Evolutionary conservation across 129 eudicot genomes (phyloP).

Genomic region (Chrysanthemum lavandulifolium): DNA sequence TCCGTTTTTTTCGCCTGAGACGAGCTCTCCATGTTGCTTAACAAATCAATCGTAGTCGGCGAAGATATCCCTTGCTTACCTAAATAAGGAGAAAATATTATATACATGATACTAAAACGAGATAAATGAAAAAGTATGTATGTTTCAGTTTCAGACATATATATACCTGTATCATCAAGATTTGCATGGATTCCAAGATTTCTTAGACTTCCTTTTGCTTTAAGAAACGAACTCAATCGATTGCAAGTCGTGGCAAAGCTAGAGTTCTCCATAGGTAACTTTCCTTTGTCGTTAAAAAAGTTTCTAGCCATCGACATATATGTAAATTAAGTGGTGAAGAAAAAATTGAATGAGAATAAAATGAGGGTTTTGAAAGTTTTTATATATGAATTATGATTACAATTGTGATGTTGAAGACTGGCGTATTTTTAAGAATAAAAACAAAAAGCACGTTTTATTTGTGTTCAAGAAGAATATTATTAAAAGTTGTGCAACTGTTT

Average conservation of each 20-base stretch:
- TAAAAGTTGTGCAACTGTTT: background rate
- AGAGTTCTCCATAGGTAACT: conserved; percentile 32
- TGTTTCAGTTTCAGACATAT: background rate
- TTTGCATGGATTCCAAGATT: conserved; percentile 36
- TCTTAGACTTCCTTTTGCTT: conserved; percentile 49
- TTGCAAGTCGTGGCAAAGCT: conserved; percentile 44
- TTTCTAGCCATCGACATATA: conserved; percentile 35
- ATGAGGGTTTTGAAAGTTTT: conserved; percentile 8
- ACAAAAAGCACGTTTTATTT: conserved; percentile 36
- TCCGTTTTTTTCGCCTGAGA: background rate
- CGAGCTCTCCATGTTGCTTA: conserved; percentile 29
- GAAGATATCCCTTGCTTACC: conserved; percentile 25
- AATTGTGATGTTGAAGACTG: conserved; percentile 1
- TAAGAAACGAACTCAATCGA: conserved; percentile 48
- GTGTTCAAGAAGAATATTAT: background rate
- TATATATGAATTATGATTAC: background rate
- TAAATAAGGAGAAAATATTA: conserved; percentile 13
- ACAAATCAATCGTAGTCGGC: conserved; percentile 25
- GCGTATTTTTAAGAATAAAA: conserved; percentile 7
- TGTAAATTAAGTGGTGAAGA: background rate
- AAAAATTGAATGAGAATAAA: background rate
- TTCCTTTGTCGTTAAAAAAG: conserved; percentile 15
- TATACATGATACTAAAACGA: background rate
- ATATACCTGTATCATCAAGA: conserved; percentile 29
- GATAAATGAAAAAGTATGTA: background rate